Evolutionary conservation across 192 early-diverging fungal species (phyloP).

Genomic region (Coemansia sp.): DNA sequence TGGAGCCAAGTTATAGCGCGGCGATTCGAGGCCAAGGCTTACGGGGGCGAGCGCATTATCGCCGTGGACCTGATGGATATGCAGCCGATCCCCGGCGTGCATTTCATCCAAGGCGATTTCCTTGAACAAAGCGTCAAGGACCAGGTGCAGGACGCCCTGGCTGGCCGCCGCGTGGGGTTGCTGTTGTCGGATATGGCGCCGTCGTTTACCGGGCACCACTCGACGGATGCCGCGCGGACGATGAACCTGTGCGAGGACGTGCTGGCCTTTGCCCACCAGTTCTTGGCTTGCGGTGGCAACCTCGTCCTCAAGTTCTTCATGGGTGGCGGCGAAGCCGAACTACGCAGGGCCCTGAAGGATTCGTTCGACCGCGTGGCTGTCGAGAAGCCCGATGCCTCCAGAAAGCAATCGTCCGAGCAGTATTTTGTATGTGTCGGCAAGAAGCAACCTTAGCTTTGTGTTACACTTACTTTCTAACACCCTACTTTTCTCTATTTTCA

Average conservation of each 20-base stretch:
- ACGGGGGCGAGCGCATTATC: conserved; percentile 44
- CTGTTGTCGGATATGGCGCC: conserved; percentile 81
- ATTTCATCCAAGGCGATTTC: conserved; percentile 71
- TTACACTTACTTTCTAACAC: not conserved
- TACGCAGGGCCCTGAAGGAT: conserved; percentile 44
- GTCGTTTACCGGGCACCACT: conserved; percentile 69
- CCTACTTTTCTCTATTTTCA: not conserved
- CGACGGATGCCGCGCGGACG: conserved; percentile 63
- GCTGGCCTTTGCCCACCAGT: conserved; percentile 60
- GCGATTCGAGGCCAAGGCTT: conserved; percentile 9
- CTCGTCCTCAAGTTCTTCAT: conserved; percentile 65
- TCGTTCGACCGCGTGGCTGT: conserved; percentile 59
- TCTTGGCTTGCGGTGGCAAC: conserved; percentile 23
- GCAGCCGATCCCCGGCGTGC: conserved; percentile 64
- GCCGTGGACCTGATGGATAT: conserved; percentile 73
- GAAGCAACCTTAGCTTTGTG: not conserved
- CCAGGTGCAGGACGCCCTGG: conserved; percentile 35
- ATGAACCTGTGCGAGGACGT: conserved; percentile 71
- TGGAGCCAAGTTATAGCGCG: conserved; percentile 73
- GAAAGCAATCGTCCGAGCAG: conserved; percentile 68
- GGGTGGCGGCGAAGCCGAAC: conserved; percentile 59
- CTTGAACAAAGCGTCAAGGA: conserved; percentile 41
- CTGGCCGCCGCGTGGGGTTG: conserved; percentile 41
- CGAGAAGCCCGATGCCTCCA: conserved; percentile 71
- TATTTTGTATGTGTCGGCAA: conserved; percentile 67